phyloP scores from a whole-genome alignment of 2,329 filamentous ascomycete species.

The Cordyceps farinosa region DNA sequence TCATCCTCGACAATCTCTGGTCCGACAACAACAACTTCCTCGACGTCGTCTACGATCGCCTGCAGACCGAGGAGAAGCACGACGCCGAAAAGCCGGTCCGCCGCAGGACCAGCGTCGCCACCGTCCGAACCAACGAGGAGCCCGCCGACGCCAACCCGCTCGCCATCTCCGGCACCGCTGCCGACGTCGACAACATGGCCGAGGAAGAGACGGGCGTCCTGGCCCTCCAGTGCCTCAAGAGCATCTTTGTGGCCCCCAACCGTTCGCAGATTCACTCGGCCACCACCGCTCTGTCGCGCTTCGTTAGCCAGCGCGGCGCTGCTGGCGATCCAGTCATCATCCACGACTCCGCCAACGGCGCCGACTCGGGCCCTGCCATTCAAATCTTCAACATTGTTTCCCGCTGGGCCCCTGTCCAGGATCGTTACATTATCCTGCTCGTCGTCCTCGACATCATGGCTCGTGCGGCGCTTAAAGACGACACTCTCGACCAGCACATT shows the following conservation, averaged over 20 bases:
- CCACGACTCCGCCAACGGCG: slow-evolving; percentile 37
- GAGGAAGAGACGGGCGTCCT: slow-evolving; percentile 84
- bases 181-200: slow-evolving; percentile 83
- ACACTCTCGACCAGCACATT: slow-evolving; percentile 69
- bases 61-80: slow-evolving; percentile 63
- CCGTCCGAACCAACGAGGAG: slow-evolving; percentile 68
- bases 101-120: slow-evolving; percentile 74
- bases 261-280: slow-evolving; percentile 76
- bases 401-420: slow-evolving; percentile 88
- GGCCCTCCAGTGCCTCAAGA: slow-evolving; percentile 80
- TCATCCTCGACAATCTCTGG: slow-evolving; percentile 84
- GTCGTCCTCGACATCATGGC: slow-evolving; percentile 75
- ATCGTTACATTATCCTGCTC: slow-evolving; percentile 86
- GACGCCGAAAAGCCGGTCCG: slow-evolving; percentile 61
- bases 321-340: slow-evolving; percentile 53
- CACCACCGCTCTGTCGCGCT: slow-evolving; percentile 69
- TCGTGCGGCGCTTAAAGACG: slow-evolving; percentile 64
- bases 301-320: slow-evolving; percentile 60
- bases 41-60: slow-evolving; percentile 62
- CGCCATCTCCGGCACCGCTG: slow-evolving; percentile 63
- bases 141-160: slow-evolving; percentile 60
- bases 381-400: slow-evolving; percentile 76
- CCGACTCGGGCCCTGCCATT: slow-evolving; percentile 70
- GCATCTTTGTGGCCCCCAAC: slow-evolving; percentile 80
- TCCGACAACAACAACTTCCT: slow-evolving; percentile 69